These are phyloP conservation scores for Chrysosphaeria jannelii DNA, from an alignment of 2,329 filamentous ascomycete species.

Conservation along the genomic window DNA sequence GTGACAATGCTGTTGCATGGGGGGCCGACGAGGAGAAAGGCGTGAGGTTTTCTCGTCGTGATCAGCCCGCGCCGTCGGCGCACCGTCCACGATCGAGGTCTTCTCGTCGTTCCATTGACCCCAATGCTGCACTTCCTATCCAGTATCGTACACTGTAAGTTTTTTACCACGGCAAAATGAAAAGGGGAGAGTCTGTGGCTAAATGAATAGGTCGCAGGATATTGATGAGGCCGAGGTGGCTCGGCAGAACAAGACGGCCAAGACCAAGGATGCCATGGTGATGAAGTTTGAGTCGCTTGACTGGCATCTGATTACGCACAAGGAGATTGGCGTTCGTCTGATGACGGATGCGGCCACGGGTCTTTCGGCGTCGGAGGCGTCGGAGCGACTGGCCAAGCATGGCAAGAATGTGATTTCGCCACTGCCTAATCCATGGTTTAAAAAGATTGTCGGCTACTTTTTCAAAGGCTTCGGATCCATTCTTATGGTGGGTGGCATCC, in stretches of 20 bases:
- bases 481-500: slow-evolving; percentile 32
- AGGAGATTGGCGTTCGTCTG: slow-evolving; percentile 27
- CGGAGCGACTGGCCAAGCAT: slow-evolving; percentile 23
- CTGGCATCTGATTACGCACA: slow-evolving; percentile 30
- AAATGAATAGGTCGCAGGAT: slow-evolving; percentile 19
- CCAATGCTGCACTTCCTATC: slow-evolving; percentile 15
- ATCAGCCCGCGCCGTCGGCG: not conserved
- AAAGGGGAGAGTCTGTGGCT: no score
- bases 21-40: slow-evolving; percentile 1
- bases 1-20: slow-evolving; percentile 1
- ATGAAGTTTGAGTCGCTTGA: slow-evolving; percentile 25
- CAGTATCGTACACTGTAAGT: slow-evolving; percentile 20
- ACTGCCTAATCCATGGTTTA: slow-evolving; percentile 28
- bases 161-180: not conserved
- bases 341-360: slow-evolving; percentile 24
- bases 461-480: slow-evolving; percentile 52
- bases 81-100: slow-evolving; percentile 1
- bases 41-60: slow-evolving; percentile 1
- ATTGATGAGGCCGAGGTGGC: slow-evolving; percentile 20
- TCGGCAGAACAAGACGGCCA: slow-evolving; percentile 4
- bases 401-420: slow-evolving; percentile 36
- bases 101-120: slow-evolving; percentile 10
- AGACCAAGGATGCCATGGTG: slow-evolving; percentile 8
- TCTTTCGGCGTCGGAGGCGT: slow-evolving; percentile 25
- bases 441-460: slow-evolving; percentile 34